Evolutionary conservation across 2,329 filamentous ascomycete genomes (phyloP).

Genomic region (Calonectria henricotiae): DNA sequence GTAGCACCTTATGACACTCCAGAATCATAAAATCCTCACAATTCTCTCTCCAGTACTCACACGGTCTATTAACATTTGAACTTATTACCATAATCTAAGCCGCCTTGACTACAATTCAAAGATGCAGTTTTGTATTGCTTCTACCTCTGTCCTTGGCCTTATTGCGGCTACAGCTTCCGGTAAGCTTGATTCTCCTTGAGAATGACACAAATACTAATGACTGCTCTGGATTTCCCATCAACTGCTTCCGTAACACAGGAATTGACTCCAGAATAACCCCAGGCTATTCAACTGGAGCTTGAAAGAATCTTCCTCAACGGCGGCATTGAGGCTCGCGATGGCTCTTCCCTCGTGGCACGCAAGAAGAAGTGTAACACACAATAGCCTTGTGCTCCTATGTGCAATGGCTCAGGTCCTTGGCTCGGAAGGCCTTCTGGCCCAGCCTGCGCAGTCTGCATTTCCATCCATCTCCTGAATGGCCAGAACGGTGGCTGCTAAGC

Average conservation of each 20-base stretch:
- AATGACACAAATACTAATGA: background rate
- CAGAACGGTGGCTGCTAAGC: conserved; percentile 3
- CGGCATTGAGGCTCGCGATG: background rate
- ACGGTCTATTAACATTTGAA: background rate
- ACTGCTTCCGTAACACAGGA: background rate
- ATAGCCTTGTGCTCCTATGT: background rate
- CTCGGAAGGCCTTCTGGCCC: background rate
- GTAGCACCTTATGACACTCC: background rate
- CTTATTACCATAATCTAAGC: background rate
- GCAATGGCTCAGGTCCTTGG: background rate
- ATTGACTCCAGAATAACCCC: background rate
- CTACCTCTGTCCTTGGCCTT: background rate
- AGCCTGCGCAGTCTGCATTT: background rate
- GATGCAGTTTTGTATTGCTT: background rate
- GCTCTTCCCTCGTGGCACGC: background rate
- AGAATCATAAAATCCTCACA: background rate
- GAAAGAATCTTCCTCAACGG: background rate
- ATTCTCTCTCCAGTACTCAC: background rate
- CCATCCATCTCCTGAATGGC: conserved; percentile 5
- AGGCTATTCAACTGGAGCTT: background rate
- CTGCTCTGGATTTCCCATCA: background rate
- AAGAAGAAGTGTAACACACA: background rate
- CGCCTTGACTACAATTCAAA: background rate
- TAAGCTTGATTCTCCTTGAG: background rate
- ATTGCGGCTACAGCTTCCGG: background rate